phyloP scores from a whole-genome alignment of 2,329 filamentous ascomycete species.

The Emergomyces pasteurianus region DNA sequence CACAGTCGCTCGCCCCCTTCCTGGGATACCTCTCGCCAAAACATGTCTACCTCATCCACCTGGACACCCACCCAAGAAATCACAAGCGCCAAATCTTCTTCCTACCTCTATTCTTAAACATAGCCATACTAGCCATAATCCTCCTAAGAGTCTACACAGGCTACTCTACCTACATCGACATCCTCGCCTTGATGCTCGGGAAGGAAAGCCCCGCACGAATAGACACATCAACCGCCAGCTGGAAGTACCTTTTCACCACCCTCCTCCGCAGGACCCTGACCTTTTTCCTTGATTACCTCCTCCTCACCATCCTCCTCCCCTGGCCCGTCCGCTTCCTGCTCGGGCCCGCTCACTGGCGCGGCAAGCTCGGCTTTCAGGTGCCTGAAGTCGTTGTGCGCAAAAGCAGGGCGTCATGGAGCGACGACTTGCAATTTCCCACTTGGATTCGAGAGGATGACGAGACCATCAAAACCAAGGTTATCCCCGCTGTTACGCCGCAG shows the following conservation, averaged over 20 bases:
- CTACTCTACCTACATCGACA: constrained; percentile 58
- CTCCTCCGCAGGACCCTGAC: constrained; percentile 49
- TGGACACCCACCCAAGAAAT: constrained; percentile 56
- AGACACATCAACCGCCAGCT: constrained; percentile 44
- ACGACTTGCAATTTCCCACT: constrained; percentile 11
- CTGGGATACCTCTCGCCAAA: constrained; percentile 52
- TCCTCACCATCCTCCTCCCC: constrained; percentile 56
- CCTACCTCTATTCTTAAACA: constrained; percentile 67
- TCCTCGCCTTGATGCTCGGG: constrained; percentile 54
- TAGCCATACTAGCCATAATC: constrained; percentile 53
- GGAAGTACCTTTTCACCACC: constrained; percentile 44
- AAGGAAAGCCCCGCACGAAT: constrained; percentile 56
- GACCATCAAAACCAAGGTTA: constrained; percentile 44
- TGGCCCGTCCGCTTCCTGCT: constrained; percentile 65
- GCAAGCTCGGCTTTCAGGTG: constrained; percentile 60
- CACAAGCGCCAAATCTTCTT: constrained; percentile 77
- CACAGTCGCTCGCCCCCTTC: constrained; percentile 53
- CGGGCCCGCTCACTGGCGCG: constrained; percentile 62
- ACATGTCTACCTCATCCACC: constrained; percentile 73
- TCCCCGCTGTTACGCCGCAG: constrained; percentile 56
- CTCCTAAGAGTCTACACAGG: constrained; percentile 57
- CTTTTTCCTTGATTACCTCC: constrained; percentile 62
- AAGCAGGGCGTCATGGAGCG: constrained; percentile 54
- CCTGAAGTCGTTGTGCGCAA: constrained; percentile 71
- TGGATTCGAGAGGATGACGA: constrained; percentile 40